Evolutionary conservation across 345 rosid genomes (phyloP).

Genomic region (Lepidium aucheri): DNA sequence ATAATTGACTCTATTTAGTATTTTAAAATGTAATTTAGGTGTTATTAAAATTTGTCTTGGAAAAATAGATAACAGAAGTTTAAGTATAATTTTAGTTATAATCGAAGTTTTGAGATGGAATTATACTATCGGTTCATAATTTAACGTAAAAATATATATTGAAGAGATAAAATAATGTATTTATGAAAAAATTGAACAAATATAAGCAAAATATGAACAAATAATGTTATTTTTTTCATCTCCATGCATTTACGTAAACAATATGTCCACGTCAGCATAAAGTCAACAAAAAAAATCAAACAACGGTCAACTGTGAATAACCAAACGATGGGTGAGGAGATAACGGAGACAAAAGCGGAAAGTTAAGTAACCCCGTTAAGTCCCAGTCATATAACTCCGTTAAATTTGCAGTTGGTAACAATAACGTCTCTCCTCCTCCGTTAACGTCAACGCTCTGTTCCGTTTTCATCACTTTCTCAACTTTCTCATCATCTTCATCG

Average conservation of each 20-base stretch:
- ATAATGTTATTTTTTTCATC: not conserved
- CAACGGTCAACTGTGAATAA: constrained; percentile 22
- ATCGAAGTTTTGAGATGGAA: no score
- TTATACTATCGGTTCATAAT: no score
- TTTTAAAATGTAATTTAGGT: no score
- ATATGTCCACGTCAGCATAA: constrained; percentile 12
- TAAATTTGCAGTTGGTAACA: constrained; percentile 42
- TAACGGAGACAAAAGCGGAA: constrained; percentile 54
- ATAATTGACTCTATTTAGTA: no score
- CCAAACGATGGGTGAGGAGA: constrained; percentile 31
- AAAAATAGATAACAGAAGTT: no score
- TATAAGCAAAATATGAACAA: not conserved
- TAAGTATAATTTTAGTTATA: no score
- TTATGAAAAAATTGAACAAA: constrained; percentile 6
- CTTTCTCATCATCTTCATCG: constrained; percentile 2
- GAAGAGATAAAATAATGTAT: not conserved
- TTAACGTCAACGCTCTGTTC: constrained; percentile 6
- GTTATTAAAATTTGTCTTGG: no score
- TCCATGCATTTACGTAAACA: constrained; percentile 14
- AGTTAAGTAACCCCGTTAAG: constrained; percentile 37
- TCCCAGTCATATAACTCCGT: constrained; percentile 31
- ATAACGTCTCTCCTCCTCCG: constrained; percentile 15
- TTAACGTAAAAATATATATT: no score
- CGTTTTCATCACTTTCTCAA: constrained; percentile 24
- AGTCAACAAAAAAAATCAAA: constrained; percentile 3